Percentiles rank a stretch among this genome's conserved stretches.
Conservation (phyloP, 345 rosid species). For the Balakata baccata region DNA sequence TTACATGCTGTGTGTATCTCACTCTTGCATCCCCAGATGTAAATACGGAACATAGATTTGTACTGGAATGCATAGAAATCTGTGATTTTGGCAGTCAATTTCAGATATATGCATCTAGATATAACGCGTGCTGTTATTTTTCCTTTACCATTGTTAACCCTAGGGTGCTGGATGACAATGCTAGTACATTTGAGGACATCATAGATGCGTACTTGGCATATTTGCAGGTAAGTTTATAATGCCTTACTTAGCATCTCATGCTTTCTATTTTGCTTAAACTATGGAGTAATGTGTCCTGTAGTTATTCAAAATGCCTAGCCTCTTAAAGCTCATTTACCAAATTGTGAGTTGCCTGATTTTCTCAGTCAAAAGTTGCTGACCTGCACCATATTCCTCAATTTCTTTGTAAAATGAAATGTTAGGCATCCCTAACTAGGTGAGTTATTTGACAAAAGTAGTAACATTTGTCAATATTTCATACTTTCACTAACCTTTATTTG, state of each 20-base stretch:
- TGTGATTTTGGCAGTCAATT: background rate
- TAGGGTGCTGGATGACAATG: constrained; percentile 67
- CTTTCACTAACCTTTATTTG: constrained; percentile 1
- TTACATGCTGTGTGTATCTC: constrained; percentile 3
- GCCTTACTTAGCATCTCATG: background rate
- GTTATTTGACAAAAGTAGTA: background rate
- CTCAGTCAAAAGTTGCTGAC: background rate
- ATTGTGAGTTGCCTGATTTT: background rate
- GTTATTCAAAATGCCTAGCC: background rate
- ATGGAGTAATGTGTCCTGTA: background rate
- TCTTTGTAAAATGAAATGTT: background rate
- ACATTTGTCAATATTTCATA: background rate
- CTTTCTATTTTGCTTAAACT: constrained; percentile 6
- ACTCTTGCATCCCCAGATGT: background rate
- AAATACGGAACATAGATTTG: background rate
- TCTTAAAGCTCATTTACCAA: background rate
- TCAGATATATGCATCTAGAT: constrained; percentile 2
- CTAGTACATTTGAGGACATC: constrained; percentile 74
- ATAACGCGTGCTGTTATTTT: background rate
- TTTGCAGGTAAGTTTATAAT: constrained; percentile 58
- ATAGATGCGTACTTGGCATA: constrained; percentile 86
- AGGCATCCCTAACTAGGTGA: background rate
- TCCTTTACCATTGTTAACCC: constrained; percentile 16
- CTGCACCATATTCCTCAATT: background rate
- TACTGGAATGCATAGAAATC: background rate